A percentile compares a stretch with the other conserved stretches of the same genome.
These are phyloP conservation scores for Eragrostis nindensis DNA, from an alignment of 176 grass and related monocot species.

Conservation along the genomic window DNA sequence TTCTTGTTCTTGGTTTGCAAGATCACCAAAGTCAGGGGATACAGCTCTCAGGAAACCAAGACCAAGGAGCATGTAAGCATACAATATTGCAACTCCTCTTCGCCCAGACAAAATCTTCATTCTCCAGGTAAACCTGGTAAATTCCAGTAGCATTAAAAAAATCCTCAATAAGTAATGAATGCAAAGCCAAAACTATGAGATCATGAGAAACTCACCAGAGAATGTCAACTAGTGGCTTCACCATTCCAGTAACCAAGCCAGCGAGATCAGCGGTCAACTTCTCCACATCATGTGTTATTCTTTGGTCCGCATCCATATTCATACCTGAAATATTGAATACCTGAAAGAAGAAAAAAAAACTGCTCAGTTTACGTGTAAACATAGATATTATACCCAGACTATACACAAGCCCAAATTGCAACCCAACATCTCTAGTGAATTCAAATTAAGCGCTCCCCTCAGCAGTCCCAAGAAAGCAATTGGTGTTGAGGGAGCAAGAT, in stretches of 20 bases:
- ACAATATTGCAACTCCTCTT: conserved; percentile 95
- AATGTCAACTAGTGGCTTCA: conserved; percentile 97
- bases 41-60: conserved; percentile 93
- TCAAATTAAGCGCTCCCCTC: neutral
- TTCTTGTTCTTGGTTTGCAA: conserved; percentile 89
- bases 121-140: conserved; percentile 97
- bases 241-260: conserved; percentile 93
- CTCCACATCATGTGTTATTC: conserved; percentile 94
- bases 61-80: conserved; percentile 93
- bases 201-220: conserved; percentile 66
- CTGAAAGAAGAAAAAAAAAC: conserved; percentile 23
- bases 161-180: conserved; percentile 29
- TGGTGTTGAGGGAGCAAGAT: neutral
- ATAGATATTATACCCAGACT: neutral
- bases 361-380: conserved; percentile 2
- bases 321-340: conserved; percentile 85
- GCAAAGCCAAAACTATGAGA: neutral
- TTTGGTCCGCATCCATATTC: conserved; percentile 94
- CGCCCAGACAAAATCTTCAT: conserved; percentile 94
- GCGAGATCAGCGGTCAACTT: conserved; percentile 93
- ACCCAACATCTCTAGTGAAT: conserved; percentile 4
- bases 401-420: neutral
- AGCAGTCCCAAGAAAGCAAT: neutral
- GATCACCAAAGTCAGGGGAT: conserved; percentile 91
- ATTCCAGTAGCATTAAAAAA: conserved; percentile 38